A percentile compares a stretch with the other conserved stretches of the same genome.
Conservation (phyloP, 768 basidiomycete species). For the Albatrellus ellisii region DNA sequence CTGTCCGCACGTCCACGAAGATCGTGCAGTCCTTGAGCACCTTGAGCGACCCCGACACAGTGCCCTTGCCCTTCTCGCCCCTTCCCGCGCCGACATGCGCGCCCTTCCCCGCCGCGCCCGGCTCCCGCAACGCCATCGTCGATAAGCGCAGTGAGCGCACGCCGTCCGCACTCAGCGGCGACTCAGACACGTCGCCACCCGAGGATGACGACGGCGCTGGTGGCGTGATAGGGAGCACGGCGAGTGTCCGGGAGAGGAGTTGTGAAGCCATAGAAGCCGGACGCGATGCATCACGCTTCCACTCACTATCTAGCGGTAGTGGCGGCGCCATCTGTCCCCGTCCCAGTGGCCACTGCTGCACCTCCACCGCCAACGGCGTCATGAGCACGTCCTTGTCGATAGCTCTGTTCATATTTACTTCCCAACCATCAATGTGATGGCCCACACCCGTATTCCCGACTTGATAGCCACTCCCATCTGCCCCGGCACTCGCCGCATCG, state of each 20-base stretch:
- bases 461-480: background rate
- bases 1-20: slow-evolving; percentile 72
- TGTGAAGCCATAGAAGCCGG: slow-evolving; percentile 47
- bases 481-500: background rate
- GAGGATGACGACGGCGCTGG: slow-evolving; percentile 13
- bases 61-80: background rate
- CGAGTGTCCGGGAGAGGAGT: slow-evolving; percentile 49
- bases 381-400: background rate
- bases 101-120: slow-evolving; percentile 21
- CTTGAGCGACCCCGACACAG: slow-evolving; percentile 23
- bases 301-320: too few species aligned
- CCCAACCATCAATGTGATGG: background rate
- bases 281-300: slow-evolving; percentile 30
- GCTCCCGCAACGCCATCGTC: too few species aligned
- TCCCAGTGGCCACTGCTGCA: slow-evolving; percentile 8
- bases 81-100: slow-evolving; percentile 14
- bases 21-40: slow-evolving; percentile 63
- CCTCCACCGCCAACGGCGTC: background rate
- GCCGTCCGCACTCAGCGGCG: slow-evolving; percentile 7
- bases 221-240: slow-evolving; percentile 30
- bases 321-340: slow-evolving; percentile 12
- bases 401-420: background rate
- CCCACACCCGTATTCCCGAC: background rate
- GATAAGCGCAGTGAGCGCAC: too few species aligned
- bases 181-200: slow-evolving; percentile 2